These are phyloP conservation scores for Aspergillus mulundensis DNA, from an alignment of 495 filamentous ascomycete genomes.

Conservation along the genomic window DNA sequence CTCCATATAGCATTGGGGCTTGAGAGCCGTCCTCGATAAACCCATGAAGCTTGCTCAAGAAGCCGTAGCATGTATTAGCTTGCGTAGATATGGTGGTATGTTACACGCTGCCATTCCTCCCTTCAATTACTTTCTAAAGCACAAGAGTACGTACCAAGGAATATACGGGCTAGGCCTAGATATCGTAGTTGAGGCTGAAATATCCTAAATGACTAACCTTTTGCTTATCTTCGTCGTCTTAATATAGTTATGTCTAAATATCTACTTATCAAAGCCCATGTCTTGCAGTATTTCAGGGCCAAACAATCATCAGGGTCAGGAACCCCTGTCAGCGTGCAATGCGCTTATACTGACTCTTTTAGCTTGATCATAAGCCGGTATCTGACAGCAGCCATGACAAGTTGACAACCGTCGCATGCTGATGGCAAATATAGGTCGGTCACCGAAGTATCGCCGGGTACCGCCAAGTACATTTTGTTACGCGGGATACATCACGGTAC, in stretches of 20 bases:
- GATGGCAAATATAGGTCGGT: background rate
- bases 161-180: background rate
- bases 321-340: background rate
- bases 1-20: too few relatives aligned
- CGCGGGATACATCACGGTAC: background rate
- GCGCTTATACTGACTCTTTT: background rate
- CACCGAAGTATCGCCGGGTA: background rate
- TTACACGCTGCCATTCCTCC: background rate
- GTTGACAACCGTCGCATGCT: background rate
- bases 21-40: too few relatives aligned
- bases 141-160: background rate
- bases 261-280: background rate
- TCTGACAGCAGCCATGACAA: background rate
- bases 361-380: background rate
- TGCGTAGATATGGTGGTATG: too few relatives aligned
- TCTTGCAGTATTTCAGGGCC: background rate
- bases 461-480: background rate
- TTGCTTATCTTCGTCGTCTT: background rate
- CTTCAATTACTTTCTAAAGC: background rate
- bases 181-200: background rate
- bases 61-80: too few relatives aligned
- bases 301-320: background rate
- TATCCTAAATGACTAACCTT: background rate
- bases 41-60: too few relatives aligned
- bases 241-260: background rate